Conservation (phyloP, 495 filamentous ascomycete genomes). For the Aspergillus carlsbadensis region DNA sequence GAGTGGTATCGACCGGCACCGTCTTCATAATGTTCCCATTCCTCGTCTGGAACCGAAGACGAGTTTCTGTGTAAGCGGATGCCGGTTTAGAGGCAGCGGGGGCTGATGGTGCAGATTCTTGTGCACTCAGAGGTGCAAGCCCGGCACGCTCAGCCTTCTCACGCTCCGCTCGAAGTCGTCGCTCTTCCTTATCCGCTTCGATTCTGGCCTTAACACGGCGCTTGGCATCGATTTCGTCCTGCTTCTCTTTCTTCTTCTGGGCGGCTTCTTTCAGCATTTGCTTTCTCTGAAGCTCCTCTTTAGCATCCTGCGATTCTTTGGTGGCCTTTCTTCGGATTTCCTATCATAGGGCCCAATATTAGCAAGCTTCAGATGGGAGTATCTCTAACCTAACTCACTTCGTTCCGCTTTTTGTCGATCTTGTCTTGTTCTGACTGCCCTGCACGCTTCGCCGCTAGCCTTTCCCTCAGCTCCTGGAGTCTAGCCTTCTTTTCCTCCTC, state of each 20-base stretch:
- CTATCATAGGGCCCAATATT: constrained; percentile 34
- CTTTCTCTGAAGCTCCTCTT: constrained; percentile 82
- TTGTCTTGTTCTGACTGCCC: constrained; percentile 72
- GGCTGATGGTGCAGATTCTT: constrained; percentile 36
- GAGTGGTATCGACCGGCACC: constrained; percentile 78
- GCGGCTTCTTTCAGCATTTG: constrained; percentile 88
- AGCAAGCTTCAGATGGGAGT: neutral
- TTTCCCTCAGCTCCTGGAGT: constrained; percentile 70
- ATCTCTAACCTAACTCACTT: constrained; percentile 49
- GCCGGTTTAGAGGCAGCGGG: constrained; percentile 55
- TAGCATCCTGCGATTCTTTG: constrained; percentile 72
- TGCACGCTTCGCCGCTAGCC: constrained; percentile 70
- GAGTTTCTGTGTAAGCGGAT: constrained; percentile 71
- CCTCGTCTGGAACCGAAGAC: constrained; percentile 76
- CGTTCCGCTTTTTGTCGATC: constrained; percentile 83
- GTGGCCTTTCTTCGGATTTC: constrained; percentile 85
- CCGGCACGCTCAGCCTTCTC: constrained; percentile 85
- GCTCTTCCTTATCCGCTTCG: constrained; percentile 82
- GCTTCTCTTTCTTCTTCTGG: constrained; percentile 81
- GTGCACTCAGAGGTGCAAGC: constrained; percentile 50
- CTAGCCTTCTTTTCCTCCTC: constrained; percentile 85
- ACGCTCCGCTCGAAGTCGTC: constrained; percentile 75
- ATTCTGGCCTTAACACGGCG: constrained; percentile 88
- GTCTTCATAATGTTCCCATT: constrained; percentile 77
- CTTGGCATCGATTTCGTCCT: constrained; percentile 82